Base-by-base conservation (phyloP, 2,329 filamentous ascomycete species). In the Cercospora citrullina region DNA sequence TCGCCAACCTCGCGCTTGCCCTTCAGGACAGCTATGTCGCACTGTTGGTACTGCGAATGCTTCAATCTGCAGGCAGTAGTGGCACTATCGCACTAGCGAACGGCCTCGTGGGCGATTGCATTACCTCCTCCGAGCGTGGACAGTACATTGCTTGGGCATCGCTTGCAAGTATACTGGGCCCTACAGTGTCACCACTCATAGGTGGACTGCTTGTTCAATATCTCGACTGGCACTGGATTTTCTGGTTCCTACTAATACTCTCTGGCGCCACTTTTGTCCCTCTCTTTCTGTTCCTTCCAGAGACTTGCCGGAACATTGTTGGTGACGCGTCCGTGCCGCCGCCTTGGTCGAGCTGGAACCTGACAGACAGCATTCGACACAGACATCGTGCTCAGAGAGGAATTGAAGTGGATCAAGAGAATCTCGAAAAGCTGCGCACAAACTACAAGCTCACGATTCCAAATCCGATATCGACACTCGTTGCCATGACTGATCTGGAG, bases 101-200 rank as follows among this genome's bases (percentile, higher is more conserved):
- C 69, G 91, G 88, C 1, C 87, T 93, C 1, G 86, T 94, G 14
- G 89, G 90, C 0, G 92, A 95, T 73, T 84, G 93, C 5, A 85
- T 89, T 0, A 87, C 89, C 0, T 88, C 86, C 57, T 84, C 86
- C 0, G 90, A 94, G 77, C 83, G 92, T 72, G 92, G 91, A 2
- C 86, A 85, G 65, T 94, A 91, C 75, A 89, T 94, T 81, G 90
- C 87, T 61, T 85, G 89, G 68, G 86, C 89, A n/a, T 85, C 84
- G 33, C 83, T 83, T 4, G 88, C 86, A 16, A 81, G 86, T 64
- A 87, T 89, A 45, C 61, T 83, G 12, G 82, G 79, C 0, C 81
- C 81, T 0, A 76, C 82, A 3, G 74, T 91, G 6, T 81, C 87
- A 0, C 89, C 90, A 0, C 83, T 90, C 0, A 80, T 91, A 3